phyloP scores from a whole-genome alignment of 139 green algal genomes.

The Dunaliella primolecta region DNA sequence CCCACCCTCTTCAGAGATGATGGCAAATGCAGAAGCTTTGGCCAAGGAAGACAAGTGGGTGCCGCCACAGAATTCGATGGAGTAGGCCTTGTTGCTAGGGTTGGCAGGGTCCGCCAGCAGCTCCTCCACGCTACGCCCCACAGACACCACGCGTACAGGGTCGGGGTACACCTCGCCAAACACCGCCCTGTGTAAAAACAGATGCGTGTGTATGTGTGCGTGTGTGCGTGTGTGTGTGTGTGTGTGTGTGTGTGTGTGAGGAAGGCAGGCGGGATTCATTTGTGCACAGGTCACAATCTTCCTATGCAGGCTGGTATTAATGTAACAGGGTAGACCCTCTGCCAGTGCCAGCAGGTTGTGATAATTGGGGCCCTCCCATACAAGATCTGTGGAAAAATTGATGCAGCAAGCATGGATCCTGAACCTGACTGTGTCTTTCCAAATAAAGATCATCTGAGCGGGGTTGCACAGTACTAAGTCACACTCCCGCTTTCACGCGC shows the following conservation, averaged over 20 bases:
- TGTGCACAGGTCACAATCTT: neutral
- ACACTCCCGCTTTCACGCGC: no score
- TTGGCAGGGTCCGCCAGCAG: constrained; percentile 72
- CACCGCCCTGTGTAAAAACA: constrained; percentile 72
- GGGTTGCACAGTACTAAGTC: no score
- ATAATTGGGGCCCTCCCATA: no score
- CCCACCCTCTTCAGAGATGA: constrained; percentile 88
- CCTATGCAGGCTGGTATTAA: no score
- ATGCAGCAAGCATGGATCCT: no score
- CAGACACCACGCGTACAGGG: constrained; percentile 92
- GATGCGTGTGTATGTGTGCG: neutral
- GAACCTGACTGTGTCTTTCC: no score
- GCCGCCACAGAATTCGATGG: constrained; percentile 97
- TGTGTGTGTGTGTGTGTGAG: constrained; percentile 1
- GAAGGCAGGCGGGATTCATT: no score
- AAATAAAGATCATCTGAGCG: no score
- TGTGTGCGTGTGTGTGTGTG: neutral
- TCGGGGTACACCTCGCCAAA: constrained; percentile 98
- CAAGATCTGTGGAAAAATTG: no score
- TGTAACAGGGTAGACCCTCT: no score
- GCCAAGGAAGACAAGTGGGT: constrained; percentile 90
- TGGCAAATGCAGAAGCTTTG: constrained; percentile 80
- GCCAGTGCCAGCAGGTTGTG: no score
- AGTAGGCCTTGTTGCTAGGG: constrained; percentile 35
- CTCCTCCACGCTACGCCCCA: constrained; percentile 81